These are phyloP conservation scores for Aureobasidium sp. DNA, from an alignment of 2,329 filamentous ascomycete genomes.

Conservation along the genomic window DNA sequence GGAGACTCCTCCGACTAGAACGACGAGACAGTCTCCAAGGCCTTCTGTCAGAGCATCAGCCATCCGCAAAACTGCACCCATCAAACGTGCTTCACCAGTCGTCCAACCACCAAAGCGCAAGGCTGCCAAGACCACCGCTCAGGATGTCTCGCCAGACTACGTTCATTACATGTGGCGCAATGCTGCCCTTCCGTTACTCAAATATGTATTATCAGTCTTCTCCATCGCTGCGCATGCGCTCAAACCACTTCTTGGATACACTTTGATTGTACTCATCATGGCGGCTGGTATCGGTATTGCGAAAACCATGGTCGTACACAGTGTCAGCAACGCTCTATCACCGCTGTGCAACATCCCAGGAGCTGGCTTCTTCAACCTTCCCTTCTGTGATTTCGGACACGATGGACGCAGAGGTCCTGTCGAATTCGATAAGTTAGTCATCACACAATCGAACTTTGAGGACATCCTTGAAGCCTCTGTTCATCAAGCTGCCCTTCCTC, in stretches of 20 bases:
- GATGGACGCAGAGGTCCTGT: conserved; percentile 39
- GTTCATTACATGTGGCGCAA: conserved; percentile 35
- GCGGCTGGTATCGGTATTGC: conserved; percentile 65
- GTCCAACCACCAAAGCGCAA: background rate
- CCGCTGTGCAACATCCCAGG: conserved; percentile 78
- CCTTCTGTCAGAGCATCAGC: conserved; percentile 23
- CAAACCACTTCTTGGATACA: conserved; percentile 69
- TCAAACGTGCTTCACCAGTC: background rate
- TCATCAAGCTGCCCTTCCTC: conserved; percentile 71
- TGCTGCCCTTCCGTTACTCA: conserved; percentile 38
- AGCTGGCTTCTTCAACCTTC: conserved; percentile 64
- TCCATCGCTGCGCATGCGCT: conserved; percentile 66
- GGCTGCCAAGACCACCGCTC: background rate
- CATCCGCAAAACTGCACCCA: conserved; percentile 23
- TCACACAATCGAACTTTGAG: conserved; percentile 79
- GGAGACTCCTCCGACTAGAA: background rate
- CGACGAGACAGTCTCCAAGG: conserved; percentile 2
- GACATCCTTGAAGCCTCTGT: conserved; percentile 75
- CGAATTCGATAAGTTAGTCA: conserved; percentile 81
- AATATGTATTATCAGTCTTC: conserved; percentile 64
- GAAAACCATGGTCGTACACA: conserved; percentile 68
- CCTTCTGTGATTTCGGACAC: conserved; percentile 61
- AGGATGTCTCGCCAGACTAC: conserved; percentile 1
- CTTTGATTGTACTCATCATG: conserved; percentile 68
- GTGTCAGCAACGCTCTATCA: conserved; percentile 67